Percentiles rank a stretch among this genome's conserved stretches.
phyloP scores from a whole-genome alignment of 106 monocot genomes.

The Agapanthus africanus region DNA sequence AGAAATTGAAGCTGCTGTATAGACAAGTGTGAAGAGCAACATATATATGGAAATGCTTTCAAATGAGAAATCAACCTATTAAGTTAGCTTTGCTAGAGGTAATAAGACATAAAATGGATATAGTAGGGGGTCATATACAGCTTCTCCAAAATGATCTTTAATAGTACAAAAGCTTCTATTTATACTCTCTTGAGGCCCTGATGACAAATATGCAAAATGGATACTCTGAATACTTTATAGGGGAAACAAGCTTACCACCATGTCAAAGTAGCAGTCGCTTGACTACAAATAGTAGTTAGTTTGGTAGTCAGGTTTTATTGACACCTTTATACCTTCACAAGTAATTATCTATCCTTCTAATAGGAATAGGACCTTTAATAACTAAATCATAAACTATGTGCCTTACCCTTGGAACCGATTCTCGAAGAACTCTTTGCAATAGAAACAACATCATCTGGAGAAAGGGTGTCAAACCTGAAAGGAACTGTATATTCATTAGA shows the following conservation, averaged over 20 bases:
- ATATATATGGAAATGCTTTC: no score
- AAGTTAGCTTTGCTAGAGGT: no score
- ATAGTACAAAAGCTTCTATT: no score
- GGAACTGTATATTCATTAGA: slow-evolving; percentile 41
- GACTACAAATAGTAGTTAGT: background rate
- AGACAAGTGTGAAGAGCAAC: no score
- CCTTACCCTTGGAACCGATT: slow-evolving; percentile 46
- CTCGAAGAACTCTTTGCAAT: slow-evolving; percentile 43
- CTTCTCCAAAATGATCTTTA: no score
- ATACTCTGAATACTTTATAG: background rate
- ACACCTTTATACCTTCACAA: background rate
- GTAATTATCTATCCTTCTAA: background rate
- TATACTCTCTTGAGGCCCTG: no score
- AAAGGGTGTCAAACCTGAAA: slow-evolving; percentile 85
- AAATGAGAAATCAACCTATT: no score
- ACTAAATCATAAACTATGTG: background rate
- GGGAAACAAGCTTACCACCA: background rate
- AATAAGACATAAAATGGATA: no score
- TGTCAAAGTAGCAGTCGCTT: background rate
- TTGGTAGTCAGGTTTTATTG: background rate
- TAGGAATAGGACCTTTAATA: background rate
- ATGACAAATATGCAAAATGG: background rate
- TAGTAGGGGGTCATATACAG: no score
- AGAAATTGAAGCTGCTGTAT: no score
- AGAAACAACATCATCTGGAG: slow-evolving; percentile 83